phyloP scores from a whole-genome alignment of 495 filamentous ascomycete species.

The Mytilinidion resinicola region DNA sequence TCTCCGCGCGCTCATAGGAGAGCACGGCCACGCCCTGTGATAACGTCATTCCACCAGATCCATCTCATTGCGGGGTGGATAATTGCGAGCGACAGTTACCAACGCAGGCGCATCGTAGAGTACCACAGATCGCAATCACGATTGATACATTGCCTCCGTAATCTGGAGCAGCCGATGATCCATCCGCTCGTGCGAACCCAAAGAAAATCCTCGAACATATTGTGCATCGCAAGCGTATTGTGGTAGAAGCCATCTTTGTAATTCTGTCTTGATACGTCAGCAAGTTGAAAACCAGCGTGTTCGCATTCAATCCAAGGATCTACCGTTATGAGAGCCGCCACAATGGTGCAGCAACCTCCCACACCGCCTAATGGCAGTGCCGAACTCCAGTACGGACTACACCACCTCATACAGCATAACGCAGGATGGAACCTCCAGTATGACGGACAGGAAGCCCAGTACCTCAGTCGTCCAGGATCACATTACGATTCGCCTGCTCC shows the following conservation, averaged over 20 bases:
- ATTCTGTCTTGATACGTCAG: too few species aligned
- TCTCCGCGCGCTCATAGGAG: background rate
- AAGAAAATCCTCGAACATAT: too few species aligned
- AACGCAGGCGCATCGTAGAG: background rate
- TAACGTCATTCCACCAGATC: background rate
- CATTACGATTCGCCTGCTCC: slow-evolving; percentile 21
- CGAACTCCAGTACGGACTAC: slow-evolving; percentile 24
- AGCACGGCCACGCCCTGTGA: background rate
- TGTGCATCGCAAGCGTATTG: too few species aligned
- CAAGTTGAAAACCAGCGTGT: background rate
- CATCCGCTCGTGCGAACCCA: too few species aligned
- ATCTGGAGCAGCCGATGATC: too few species aligned
- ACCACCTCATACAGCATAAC: slow-evolving; percentile 27
- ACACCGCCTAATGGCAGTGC: slow-evolving; percentile 17
- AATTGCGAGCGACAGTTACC: background rate
- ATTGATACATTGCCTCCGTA: background rate
- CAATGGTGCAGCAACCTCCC: slow-evolving; percentile 25
- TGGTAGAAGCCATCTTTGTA: too few species aligned
- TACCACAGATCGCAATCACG: background rate
- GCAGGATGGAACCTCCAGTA: slow-evolving; percentile 12
- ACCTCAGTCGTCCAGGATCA: slow-evolving; percentile 2
- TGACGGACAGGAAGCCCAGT: slow-evolving; percentile 7
- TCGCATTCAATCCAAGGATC: background rate
- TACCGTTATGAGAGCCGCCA: slow-evolving; percentile 21
- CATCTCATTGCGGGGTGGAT: background rate